Evolutionary conservation across 139 green algal species (phyloP), one percentile per base, ranked within the genome.

Genomic region (Chlamydomonas applanata): DNA sequence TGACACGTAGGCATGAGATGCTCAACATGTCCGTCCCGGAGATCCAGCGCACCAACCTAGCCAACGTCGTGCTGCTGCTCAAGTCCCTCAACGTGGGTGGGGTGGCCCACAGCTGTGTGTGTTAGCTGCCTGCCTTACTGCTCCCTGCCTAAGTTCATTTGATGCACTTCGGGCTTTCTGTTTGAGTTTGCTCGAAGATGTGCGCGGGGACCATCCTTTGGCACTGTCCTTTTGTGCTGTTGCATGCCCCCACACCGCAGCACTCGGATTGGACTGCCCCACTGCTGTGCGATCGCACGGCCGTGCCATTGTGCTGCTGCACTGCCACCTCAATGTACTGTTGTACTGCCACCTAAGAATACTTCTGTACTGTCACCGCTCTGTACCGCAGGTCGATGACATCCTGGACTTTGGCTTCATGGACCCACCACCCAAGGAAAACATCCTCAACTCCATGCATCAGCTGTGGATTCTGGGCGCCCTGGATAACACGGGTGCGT

Each of bases 21-120:
- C 92, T 97, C 73, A 25, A 24, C 63, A 87, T 85, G 36, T 89
- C 74, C 5, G 92, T 97, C 57, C 96, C 96, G 11, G 96, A 99
- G 90, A 98, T 99, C 82, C 96, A 99, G 89, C 83, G 96, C 57
- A 99, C 96, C 71, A 99, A 99, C 85, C 91, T 99, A 22, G 91
- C 90, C 76, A 98, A 98, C 70, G 93, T 97, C 30, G 94, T 99
- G 82, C 90, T 99, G 74, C 92, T 98, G 89, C 83, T 98, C 36
- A 99, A 97, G 84, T 88, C 65, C 17, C 86, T 99, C 53, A 93
- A 93, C 57, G 76, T 81, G 57, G 32, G 62, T 40, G 13, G 24
- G 14, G 17, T 56, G 17, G 46, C 46, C 46, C 46, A 56, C 46
- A 56, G 14, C 46, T 56, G 46, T 56, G 46, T 14, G 14, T 14